Base-by-base conservation (phyloP, 208 protist genomes). In the Kentomonas sorsogonicus region DNA sequence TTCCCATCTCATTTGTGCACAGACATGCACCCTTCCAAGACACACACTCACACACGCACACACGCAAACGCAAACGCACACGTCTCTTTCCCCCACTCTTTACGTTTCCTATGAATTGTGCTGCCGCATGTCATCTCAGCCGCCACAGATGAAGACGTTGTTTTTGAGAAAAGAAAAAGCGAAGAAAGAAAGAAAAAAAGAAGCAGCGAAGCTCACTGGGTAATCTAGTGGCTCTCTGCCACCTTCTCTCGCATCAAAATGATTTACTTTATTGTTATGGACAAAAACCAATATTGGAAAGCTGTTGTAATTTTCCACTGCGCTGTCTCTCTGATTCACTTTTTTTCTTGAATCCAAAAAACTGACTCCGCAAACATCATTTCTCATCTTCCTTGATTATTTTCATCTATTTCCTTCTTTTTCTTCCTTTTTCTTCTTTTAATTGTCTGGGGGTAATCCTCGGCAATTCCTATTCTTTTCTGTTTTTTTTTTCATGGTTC, bases 101-200 rank as follows among this genome's bases (percentile, higher is more conserved):
- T 38, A 38, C 11, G 33, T 38, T 15, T 38, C n/a, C n/a, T n/a
- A n/a, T n/a, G n/a, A n/a, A n/a, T n/a, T n/a, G n/a, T n/a, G n/a
- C n/a, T n/a, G n/a, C n/a, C n/a, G n/a, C n/a, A n/a, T n/a, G n/a
- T n/a, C n/a, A n/a, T n/a, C n/a, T n/a, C n/a, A n/a, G n/a, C n/a
- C n/a, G n/a, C n/a, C n/a, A n/a, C n/a, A n/a, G n/a, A n/a, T n/a
- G n/a, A n/a, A n/a, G n/a, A n/a, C n/a, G n/a, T n/a, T n/a, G n/a
- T n/a, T n/a, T n/a, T n/a, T 31, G 27, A 51, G 5, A 29, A 51
- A 11, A 15, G 27, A n/a, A 51, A 51, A 11, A 54, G 18, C 5
- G 39, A 40, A 39, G 29, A 22, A 40, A 41, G 18, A 4, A 33
- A 52, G 23, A 52, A 52, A 52, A 27, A 29, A 29, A 52, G 4